A percentile compares a stretch with the other conserved stretches of the same genome.
phyloP scores from a whole-genome alignment of 306 rosid species.

The Prinsepia uniflora region DNA sequence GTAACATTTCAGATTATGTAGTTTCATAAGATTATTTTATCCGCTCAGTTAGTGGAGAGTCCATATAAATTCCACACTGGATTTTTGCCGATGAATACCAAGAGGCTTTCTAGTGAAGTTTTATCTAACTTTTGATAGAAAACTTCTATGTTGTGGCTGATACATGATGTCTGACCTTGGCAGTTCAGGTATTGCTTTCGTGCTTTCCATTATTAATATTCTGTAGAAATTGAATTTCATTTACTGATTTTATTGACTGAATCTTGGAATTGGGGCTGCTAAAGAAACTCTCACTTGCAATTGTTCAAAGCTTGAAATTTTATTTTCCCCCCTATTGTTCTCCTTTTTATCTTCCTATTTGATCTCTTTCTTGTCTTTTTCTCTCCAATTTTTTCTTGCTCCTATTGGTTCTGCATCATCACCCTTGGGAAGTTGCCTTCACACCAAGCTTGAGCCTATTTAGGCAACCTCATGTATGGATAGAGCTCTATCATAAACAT shows the following conservation, averaged over 20 bases:
- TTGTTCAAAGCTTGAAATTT: background rate
- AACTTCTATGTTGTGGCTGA: background rate
- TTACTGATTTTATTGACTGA: background rate
- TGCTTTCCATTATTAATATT: background rate
- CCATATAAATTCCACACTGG: background rate
- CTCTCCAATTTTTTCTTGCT: background rate
- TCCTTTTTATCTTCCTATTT: background rate
- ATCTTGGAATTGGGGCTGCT: background rate
- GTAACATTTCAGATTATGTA: background rate
- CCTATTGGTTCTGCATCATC: background rate
- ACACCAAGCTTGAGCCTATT: background rate
- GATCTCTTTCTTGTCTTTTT: background rate
- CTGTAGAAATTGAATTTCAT: background rate
- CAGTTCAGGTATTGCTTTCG: conserved; percentile 1
- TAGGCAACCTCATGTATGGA: background rate
- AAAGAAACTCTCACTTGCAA: background rate
- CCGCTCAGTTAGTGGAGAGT: background rate
- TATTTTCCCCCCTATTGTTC: background rate
- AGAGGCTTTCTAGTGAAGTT: background rate
- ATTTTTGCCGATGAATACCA: background rate
- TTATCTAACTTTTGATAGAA: background rate
- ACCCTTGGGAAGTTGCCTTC: background rate
- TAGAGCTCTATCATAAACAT: background rate
- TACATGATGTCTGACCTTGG: background rate
- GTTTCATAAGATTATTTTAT: background rate